These are phyloP conservation scores for Tympanopsis confertula DNA, from an alignment of 2,329 filamentous ascomycete genomes.

Conservation along the genomic window DNA sequence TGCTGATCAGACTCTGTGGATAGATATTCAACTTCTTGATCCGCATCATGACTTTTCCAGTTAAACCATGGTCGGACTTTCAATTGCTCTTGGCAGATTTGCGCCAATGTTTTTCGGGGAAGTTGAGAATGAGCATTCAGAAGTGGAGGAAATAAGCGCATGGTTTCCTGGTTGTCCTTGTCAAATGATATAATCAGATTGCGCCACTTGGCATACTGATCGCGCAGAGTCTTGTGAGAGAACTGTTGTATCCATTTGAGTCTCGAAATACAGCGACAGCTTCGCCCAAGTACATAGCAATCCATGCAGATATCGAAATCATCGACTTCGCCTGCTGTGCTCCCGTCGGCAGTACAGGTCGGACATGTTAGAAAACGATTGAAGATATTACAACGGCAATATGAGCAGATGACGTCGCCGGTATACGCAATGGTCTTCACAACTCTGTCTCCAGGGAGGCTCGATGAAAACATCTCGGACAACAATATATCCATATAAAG, in stretches of 20 bases:
- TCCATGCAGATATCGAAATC: slow-evolving; percentile 97
- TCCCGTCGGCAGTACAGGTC: slow-evolving; percentile 59
- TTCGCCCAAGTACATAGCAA: slow-evolving; percentile 93
- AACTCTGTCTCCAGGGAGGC: slow-evolving; percentile 39
- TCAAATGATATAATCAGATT: slow-evolving; percentile 59
- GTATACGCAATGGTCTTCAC: slow-evolving; percentile 73
- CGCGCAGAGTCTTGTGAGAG: slow-evolving; percentile 65
- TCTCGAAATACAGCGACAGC: slow-evolving; percentile 76
- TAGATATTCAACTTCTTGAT: slow-evolving; percentile 36
- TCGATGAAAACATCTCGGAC: slow-evolving; percentile 72
- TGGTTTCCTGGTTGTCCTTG: slow-evolving; percentile 53
- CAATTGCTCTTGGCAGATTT: slow-evolving; percentile 88
- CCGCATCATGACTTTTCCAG: slow-evolving; percentile 35
- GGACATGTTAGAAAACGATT: slow-evolving; percentile 92
- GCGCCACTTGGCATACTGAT: slow-evolving; percentile 75
- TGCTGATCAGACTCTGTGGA: slow-evolving; percentile 51
- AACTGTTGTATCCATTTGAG: slow-evolving; percentile 91
- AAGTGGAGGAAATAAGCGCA: slow-evolving; percentile 59
- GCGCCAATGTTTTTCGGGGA: slow-evolving; percentile 70
- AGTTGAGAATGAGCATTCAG: slow-evolving; percentile 55
- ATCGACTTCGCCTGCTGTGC: slow-evolving; percentile 55
- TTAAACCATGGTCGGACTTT: slow-evolving; percentile 71
- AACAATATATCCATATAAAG: slow-evolving; percentile 71
- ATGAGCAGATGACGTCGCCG: slow-evolving; percentile 87
- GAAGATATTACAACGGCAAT: slow-evolving; percentile 92